Evolutionary conservation across 2,329 filamentous ascomycete genomes (phyloP), one percentile per base, ranked within the genome.

Genomic region (Alternaria sp.): DNA sequence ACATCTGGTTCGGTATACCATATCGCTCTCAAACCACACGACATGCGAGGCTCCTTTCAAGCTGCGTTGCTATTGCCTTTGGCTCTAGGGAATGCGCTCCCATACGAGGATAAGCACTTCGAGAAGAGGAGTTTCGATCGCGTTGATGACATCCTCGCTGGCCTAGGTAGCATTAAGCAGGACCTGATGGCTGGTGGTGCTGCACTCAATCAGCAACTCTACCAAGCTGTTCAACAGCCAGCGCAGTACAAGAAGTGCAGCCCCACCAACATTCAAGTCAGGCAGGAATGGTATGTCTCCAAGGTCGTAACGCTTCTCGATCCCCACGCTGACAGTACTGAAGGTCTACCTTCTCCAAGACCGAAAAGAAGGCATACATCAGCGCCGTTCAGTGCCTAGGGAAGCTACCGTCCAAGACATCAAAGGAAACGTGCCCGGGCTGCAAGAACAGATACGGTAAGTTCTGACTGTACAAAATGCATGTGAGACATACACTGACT

Each of bases 221-320:
- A 70, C 45, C 70, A 73, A 48, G 63, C 67, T 30, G 65, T 53
- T n/a, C 55, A 65, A 44, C 52, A 69, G 46, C 22, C 56, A 5
- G 46, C 52, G 11, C 72, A 67, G 50, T 68, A 65, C 60, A 65
- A 67, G 36, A 72, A 63, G 27, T 81, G 80, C 60, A 80, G 73
- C 9, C 60, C 80, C 9, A 56, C 69, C 9, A 83, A 80, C 57
- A 76, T 77, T 8, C 69, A 69, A 14, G 67, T 81, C 4, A 73
- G 82, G 43, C 73, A 73, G 55, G 82, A 84, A 72, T 84, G 82
- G 82, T 81, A 53, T 32, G 59, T 54, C 14, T 34, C 45, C 18
- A 32, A 28, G 20, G 20, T 28, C 2, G 38, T 49, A 49, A 49
- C 20, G n/a, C 45, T 49, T 4, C 28, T 49, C 45, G 2, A 14